Evolutionary conservation across 2,329 filamentous ascomycete species (phyloP).

Genomic region (Monosporascus cannonballus): DNA sequence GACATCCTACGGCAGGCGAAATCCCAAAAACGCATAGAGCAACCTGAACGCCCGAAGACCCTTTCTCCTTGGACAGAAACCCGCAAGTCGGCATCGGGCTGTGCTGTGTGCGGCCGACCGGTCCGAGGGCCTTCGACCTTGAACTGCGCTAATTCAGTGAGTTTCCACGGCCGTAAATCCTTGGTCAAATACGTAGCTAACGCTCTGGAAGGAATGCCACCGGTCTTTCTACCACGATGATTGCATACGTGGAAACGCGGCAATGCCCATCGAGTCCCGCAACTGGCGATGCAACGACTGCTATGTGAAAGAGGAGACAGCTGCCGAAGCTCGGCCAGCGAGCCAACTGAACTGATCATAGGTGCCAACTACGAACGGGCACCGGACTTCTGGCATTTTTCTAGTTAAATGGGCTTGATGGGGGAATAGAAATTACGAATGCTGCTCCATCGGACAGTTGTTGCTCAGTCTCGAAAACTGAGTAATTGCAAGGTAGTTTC

Average conservation of each 20-base stretch:
- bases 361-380: background rate
- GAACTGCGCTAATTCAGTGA: constrained; percentile 45
- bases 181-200: constrained; percentile 1
- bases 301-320: constrained; percentile 6
- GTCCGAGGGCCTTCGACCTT: constrained; percentile 42
- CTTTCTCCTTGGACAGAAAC: constrained; percentile 26
- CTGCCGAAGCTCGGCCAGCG: background rate
- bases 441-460: too few species aligned
- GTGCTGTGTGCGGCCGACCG: constrained; percentile 40
- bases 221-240: constrained; percentile 42
- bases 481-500: too few species aligned
- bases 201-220: constrained; percentile 32
- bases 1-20: constrained; percentile 37
- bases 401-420: too few species aligned
- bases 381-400: background rate
- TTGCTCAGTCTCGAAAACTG: too few species aligned
- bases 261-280: constrained; percentile 28
- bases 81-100: constrained; percentile 39
- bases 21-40: constrained; percentile 20
- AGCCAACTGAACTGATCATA: background rate
- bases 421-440: too few species aligned
- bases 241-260: constrained; percentile 34
- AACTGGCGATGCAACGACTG: constrained; percentile 42
- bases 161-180: constrained; percentile 12
- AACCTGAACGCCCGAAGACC: constrained; percentile 14